Evolutionary conservation across 1,284 basidiomycete species (phyloP).

Genomic region (Cerrena zonata): DNA sequence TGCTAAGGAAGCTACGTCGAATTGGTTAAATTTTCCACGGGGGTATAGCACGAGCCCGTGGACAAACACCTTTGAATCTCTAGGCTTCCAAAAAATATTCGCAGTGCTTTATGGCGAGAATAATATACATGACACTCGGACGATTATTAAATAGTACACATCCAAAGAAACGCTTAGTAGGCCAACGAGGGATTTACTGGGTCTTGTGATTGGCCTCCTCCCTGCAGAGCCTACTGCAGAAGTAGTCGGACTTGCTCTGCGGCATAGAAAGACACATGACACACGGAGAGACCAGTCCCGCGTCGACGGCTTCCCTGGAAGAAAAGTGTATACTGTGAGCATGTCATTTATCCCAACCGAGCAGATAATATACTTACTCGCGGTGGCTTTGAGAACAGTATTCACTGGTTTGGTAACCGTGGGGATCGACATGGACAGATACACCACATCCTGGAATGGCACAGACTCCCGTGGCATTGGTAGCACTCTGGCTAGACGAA

Average conservation of each 20-base stretch:
- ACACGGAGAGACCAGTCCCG: constrained; percentile 40
- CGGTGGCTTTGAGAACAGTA: constrained; percentile 49
- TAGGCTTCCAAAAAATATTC: no score
- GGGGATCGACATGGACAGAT: constrained; percentile 41
- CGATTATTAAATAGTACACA: no score
- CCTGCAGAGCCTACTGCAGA: constrained; percentile 44
- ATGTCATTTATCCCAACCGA: background rate
- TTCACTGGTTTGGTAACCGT: constrained; percentile 38
- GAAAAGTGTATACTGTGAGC: background rate
- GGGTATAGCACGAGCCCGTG: no score
- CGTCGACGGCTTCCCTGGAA: constrained; percentile 43
- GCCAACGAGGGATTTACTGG: no score
- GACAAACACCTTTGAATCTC: no score
- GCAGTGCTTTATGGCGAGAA: no score
- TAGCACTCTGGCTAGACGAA: background rate
- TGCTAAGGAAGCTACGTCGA: no score
- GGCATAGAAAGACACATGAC: constrained; percentile 49
- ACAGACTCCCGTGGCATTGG: constrained; percentile 21
- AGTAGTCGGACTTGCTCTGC: constrained; percentile 47
- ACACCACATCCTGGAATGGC: constrained; percentile 46
- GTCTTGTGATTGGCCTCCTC: constrained; percentile 33
- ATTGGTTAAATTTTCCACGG: no score
- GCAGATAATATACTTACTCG: constrained; percentile 34
- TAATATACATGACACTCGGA: no score
- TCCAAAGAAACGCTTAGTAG: no score